These are phyloP conservation scores for Bjerkandera adusta DNA, from an alignment of 1,284 basidiomycete genomes.

Conservation along the genomic window DNA sequence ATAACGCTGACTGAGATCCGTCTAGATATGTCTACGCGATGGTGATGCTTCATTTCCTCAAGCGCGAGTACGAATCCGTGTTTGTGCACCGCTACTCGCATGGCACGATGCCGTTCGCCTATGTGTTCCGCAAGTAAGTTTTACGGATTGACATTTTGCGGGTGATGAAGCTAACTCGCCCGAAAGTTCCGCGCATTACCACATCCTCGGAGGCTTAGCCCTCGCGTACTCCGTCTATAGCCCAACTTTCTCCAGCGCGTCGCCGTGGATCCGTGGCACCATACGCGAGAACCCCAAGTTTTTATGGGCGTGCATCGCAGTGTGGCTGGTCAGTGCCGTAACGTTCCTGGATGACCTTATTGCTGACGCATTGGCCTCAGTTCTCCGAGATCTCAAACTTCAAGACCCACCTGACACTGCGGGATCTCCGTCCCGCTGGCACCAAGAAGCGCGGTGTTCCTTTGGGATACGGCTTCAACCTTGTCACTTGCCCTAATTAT, in stretches of 20 bases:
- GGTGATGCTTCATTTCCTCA: conserved; percentile 85
- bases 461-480: conserved; percentile 81
- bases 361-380: conserved; percentile 37
- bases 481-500: conserved; percentile 93
- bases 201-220: conserved; percentile 78
- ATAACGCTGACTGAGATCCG: background rate
- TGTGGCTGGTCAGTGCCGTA: conserved; percentile 70
- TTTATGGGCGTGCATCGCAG: conserved; percentile 61
- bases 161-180: conserved; percentile 6
- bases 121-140: conserved; percentile 89
- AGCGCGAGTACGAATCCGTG: conserved; percentile 92
- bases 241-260: conserved; percentile 60
- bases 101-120: conserved; percentile 87
- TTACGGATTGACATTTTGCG: background rate
- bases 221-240: conserved; percentile 83
- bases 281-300: conserved; percentile 67
- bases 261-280: conserved; percentile 65
- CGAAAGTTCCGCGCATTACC: conserved; percentile 83
- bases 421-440: conserved; percentile 80
- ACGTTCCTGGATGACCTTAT: background rate
- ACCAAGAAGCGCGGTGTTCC: conserved; percentile 85
- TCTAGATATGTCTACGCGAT: conserved; percentile 76
- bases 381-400: conserved; percentile 89
- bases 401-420: conserved; percentile 79
- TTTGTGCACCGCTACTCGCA: conserved; percentile 96